Percentiles rank a stretch among this genome's conserved stretches.
These are phyloP conservation scores for Pyrus pyrifolia DNA, from an alignment of 306 rosid species.

Conservation along the genomic window DNA sequence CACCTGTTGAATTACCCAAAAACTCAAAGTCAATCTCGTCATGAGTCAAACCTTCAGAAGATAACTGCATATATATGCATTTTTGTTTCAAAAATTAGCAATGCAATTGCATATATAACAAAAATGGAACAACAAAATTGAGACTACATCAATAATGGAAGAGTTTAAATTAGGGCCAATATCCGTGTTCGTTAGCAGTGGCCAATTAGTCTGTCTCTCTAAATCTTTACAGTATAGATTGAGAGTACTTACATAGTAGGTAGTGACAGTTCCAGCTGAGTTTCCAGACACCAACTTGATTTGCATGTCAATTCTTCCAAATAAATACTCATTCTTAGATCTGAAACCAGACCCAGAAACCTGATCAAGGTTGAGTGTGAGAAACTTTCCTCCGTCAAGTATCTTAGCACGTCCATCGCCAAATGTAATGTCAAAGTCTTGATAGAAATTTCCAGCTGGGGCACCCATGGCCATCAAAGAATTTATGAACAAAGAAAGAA, in stretches of 20 bases:
- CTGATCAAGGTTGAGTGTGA: no score
- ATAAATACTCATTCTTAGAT: conserved; percentile 52
- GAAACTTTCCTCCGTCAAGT: no score
- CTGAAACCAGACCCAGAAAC: no score
- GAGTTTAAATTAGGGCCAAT: no score
- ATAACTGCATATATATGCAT: conserved; percentile 34
- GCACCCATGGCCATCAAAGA: not conserved
- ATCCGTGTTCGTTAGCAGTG: no score
- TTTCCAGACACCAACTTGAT: conserved; percentile 75
- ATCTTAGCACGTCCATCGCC: no score
- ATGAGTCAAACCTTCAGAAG: conserved; percentile 49
- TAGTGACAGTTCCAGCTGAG: conserved; percentile 92
- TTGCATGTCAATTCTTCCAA: conserved; percentile 73
- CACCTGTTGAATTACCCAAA: conserved; percentile 34
- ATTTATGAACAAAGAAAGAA: not conserved
- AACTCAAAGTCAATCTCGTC: conserved; percentile 46
- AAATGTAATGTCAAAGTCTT: no score
- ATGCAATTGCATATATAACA: not conserved
- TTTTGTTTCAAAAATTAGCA: not conserved
- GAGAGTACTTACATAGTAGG: conserved; percentile 53
- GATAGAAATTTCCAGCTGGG: no score
- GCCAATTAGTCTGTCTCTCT: no score
- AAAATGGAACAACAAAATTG: no score
- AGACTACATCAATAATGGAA: no score
- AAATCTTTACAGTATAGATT: no score